phyloP scores from a whole-genome alignment of 495 filamentous ascomycete genomes.

The Aspergillus coremiiformis region DNA sequence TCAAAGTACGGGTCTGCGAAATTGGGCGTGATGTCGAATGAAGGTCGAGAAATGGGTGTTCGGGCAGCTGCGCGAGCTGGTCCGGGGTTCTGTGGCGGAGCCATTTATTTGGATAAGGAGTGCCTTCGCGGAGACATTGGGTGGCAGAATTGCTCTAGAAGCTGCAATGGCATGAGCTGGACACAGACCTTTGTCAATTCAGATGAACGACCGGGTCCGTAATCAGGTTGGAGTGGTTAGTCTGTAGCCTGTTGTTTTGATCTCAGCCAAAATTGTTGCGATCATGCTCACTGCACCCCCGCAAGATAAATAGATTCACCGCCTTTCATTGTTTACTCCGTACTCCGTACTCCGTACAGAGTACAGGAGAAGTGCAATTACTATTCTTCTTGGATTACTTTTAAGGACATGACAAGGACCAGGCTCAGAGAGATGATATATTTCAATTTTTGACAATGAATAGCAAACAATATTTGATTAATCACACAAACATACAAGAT shows the following conservation, averaged over 20 bases:
- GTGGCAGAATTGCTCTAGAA: not conserved
- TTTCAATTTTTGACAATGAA: not conserved
- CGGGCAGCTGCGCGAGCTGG: constrained; percentile 9
- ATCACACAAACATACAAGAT: not conserved
- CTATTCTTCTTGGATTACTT: no score
- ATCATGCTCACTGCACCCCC: not conserved
- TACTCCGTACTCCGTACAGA: no score
- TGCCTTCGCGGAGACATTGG: not conserved
- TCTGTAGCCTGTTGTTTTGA: not conserved
- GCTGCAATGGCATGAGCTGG: constrained; percentile 6
- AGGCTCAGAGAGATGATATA: not conserved
- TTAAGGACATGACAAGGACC: not conserved
- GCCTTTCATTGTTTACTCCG: not conserved
- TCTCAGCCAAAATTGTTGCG: not conserved
- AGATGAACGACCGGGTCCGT: not conserved
- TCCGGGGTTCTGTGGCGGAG: constrained; percentile 13
- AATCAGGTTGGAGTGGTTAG: no score
- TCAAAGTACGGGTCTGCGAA: constrained; percentile 73
- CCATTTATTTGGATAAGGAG: constrained; percentile 10
- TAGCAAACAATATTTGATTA: not conserved
- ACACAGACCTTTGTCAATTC: no score
- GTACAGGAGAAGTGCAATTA: no score
- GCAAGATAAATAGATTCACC: not conserved
- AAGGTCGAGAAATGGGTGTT: constrained; percentile 41
- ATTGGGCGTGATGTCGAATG: constrained; percentile 51